Base-by-base conservation (phyloP, 306 rosid species). In the Amphicarpaea edgeworthii region DNA sequence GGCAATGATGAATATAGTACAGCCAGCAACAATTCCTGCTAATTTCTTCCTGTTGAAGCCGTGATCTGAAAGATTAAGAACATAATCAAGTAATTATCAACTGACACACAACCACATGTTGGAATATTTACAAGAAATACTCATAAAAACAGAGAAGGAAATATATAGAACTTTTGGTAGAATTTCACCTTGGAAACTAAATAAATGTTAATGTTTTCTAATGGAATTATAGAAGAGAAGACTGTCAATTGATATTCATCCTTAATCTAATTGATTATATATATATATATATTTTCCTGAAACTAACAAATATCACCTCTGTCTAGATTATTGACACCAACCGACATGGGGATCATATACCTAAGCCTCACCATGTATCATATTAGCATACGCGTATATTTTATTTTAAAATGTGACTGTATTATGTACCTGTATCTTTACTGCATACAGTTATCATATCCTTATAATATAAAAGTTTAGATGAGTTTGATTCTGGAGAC, bases 51-150 rank as follows among this genome's bases (percentile, higher is more conserved):
- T 37, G 9, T 23, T 54, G 45, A 28, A 8, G 17, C 6, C 11
- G 16, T 4, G 47, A 47, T 53, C 82, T 78, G 70, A 70, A 20
- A 78, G 12, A 16, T 60, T 32, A 46, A 68, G 38, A 76, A 59
- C 41, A 43, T 14, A 43, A 26, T 45, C 24, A 32, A 16, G 40
- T 58, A 32, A 32, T 30, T 60, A 28, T 32, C 40, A 17, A 38
- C 37, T 24, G 23, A 24, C 2, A 64, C 19, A 38, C 37, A 30
- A 40, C 51, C 30, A 40, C 21, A 32, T 0, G 6, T 69, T n/a
- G 64, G 2, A 37, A 7, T 23, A 34, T 21, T 34, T 14, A 20
- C 2, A 20, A 8, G 14, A 38, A 40, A 37, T 12, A 34, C 37
- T 3, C 4, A 30, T 30, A 30, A 30, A 30, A 30, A 30, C 37